These are phyloP conservation scores for Keithomyces neogunnii DNA, from an alignment of 2,329 filamentous ascomycete species.

Conservation along the genomic window DNA sequence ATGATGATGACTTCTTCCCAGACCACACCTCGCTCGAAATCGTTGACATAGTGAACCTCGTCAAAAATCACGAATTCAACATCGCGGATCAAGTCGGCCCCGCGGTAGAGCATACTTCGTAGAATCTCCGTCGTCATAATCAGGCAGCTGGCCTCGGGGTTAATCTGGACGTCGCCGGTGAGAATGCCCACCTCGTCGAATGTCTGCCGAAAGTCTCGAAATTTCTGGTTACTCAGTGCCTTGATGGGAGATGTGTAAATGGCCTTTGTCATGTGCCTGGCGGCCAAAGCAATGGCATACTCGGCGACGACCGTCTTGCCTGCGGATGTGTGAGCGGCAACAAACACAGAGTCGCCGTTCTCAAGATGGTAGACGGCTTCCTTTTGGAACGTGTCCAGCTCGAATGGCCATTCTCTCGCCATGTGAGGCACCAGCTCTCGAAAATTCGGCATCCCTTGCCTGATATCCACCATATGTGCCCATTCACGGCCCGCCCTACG, in stretches of 20 bases:
- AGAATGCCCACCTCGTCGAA: conserved; percentile 97
- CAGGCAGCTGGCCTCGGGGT: conserved; percentile 91
- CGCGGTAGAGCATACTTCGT: conserved; percentile 94
- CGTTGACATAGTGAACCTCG: conserved; percentile 98
- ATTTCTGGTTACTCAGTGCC: conserved; percentile 96
- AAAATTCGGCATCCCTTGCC: conserved; percentile 90
- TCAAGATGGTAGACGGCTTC: conserved; percentile 97
- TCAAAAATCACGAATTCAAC: conserved; percentile 99
- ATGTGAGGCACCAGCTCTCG: conserved; percentile 88
- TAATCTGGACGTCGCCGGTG: conserved; percentile 96
- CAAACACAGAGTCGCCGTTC: conserved; percentile 93
- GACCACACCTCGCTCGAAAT: conserved; percentile 88
- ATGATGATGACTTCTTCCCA: conserved; percentile 99
- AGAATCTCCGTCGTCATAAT: conserved; percentile 99
- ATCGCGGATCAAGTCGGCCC: conserved; percentile 90
- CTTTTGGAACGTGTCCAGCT: conserved; percentile 96
- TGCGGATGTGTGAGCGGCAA: conserved; percentile 93
- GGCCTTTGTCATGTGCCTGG: conserved; percentile 99
- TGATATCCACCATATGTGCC: conserved; percentile 98
- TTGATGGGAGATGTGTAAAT: conserved; percentile 99
- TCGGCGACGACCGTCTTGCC: conserved; percentile 98
- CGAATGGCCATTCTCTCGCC: conserved; percentile 93
- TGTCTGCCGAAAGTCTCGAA: conserved; percentile 80
- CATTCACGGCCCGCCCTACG: conserved; percentile 78
- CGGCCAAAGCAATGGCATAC: conserved; percentile 90